phyloP scores from a whole-genome alignment of 768 basidiomycete species.

The Mycena rebaudengoi region DNA sequence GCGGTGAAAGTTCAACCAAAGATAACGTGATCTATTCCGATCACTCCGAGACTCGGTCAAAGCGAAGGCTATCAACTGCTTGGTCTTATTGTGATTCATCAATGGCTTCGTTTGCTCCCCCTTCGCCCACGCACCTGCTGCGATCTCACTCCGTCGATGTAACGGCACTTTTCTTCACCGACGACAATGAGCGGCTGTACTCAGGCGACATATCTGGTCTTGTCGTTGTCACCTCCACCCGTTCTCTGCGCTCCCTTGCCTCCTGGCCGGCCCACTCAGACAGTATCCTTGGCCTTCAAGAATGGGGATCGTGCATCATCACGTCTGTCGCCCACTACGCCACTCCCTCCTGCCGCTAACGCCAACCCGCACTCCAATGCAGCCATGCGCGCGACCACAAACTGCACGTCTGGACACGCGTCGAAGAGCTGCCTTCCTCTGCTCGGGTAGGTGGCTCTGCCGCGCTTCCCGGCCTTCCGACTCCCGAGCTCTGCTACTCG shows the following conservation, averaged over 20 bases:
- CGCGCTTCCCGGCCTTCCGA: constrained; percentile 54
- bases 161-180: constrained; percentile 66
- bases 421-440: constrained; percentile 52
- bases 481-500: constrained; percentile 66
- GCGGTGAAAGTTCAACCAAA: too few species aligned
- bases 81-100: too few species aligned
- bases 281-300: constrained; percentile 80
- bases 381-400: constrained; percentile 92
- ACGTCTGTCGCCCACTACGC: constrained; percentile 66
- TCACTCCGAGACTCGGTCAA: too few species aligned
- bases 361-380: constrained; percentile 10
- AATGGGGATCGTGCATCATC: constrained; percentile 71
- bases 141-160: constrained; percentile 77
- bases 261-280: constrained; percentile 85
- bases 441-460: constrained; percentile 66
- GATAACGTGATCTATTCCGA: too few species aligned
- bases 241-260: constrained; percentile 74
- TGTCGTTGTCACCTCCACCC: constrained; percentile 81
- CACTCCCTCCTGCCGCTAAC: background rate
- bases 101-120: constrained; percentile 34
- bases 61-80: too few species aligned
- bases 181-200: constrained; percentile 82
- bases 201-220: constrained; percentile 85
- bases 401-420: constrained; percentile 74
- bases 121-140: constrained; percentile 77